These are phyloP conservation scores for Starmerella sp. DNA, from an alignment of 805 yeast genomes.

Conservation along the genomic window DNA sequence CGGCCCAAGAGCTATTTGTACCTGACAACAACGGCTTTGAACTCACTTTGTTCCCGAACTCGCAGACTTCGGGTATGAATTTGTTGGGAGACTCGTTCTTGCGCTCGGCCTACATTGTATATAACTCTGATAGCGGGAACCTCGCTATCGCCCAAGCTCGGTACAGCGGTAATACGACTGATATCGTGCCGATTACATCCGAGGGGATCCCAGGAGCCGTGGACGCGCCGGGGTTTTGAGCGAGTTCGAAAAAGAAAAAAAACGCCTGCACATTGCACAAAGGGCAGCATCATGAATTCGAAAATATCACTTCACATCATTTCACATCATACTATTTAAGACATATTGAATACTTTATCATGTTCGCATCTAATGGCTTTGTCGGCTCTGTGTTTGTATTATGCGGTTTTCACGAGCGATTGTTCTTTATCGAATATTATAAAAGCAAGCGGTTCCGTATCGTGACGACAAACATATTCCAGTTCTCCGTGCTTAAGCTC, in stretches of 20 bases:
- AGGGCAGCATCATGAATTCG: too few relatives aligned
- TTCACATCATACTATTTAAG: too few relatives aligned
- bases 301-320: too few relatives aligned
- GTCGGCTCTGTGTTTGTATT: too few relatives aligned
- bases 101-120: constrained; percentile 53
- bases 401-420: too few relatives aligned
- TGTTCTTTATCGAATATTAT: too few relatives aligned
- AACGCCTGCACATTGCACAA: too few relatives aligned
- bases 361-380: too few relatives aligned
- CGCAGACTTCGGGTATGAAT: constrained; percentile 20
- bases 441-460: too few relatives aligned
- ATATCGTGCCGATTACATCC: neutral
- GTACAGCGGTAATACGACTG: constrained; percentile 15
- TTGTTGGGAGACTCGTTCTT: constrained; percentile 57
- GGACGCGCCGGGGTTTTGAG: neutral
- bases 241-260: neutral
- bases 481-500: too few relatives aligned
- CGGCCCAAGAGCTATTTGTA: constrained; percentile 23
- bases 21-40: constrained; percentile 2
- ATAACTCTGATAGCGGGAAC: constrained; percentile 46
- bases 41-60: constrained; percentile 10
- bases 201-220: neutral
- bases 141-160: constrained; percentile 46
- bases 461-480: too few relatives aligned
- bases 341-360: too few relatives aligned